Percentiles rank a stretch among this genome's conserved stretches.
phyloP scores from a whole-genome alignment of 2,329 filamentous ascomycete species.

The Grosmannia huntii region DNA sequence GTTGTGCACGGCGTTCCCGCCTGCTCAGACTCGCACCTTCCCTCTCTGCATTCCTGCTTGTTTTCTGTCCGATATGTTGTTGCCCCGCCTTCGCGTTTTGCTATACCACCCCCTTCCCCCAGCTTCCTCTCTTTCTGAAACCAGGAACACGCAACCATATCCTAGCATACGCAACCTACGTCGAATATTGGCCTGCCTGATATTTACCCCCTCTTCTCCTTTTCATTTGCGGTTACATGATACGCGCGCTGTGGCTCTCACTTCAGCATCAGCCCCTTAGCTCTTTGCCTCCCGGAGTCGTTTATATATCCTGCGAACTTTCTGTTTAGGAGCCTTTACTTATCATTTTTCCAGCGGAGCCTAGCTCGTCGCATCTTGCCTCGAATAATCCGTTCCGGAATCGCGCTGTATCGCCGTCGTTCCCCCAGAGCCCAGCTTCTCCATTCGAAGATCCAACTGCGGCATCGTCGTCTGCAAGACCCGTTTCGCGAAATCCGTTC shows the following conservation, averaged over 20 bases:
- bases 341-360: neutral
- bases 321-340: neutral
- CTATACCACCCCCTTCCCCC: neutral
- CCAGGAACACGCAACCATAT: neutral
- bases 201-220: neutral
- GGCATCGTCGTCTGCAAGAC: slow-evolving; percentile 26
- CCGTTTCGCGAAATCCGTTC: slow-evolving; percentile 64
- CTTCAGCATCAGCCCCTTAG: neutral
- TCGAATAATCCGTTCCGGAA: slow-evolving; percentile 78
- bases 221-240: neutral
- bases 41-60: neutral
- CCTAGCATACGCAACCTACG: neutral
- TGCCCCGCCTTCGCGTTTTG: neutral
- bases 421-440: slow-evolving; percentile 31
- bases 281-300: neutral
- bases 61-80: neutral
- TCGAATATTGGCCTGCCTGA: neutral
- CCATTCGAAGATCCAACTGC: slow-evolving; percentile 46
- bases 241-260: neutral
- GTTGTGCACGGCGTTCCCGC: neutral
- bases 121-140: neutral
- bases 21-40: neutral
- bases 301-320: neutral
- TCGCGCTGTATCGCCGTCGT: slow-evolving; percentile 48
- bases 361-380: slow-evolving; percentile 51